A percentile compares a stretch with the other conserved stretches of the same genome.
These are phyloP conservation scores for Westerdykella aurantiaca DNA, from an alignment of 2,329 filamentous ascomycete species.

Conservation along the genomic window DNA sequence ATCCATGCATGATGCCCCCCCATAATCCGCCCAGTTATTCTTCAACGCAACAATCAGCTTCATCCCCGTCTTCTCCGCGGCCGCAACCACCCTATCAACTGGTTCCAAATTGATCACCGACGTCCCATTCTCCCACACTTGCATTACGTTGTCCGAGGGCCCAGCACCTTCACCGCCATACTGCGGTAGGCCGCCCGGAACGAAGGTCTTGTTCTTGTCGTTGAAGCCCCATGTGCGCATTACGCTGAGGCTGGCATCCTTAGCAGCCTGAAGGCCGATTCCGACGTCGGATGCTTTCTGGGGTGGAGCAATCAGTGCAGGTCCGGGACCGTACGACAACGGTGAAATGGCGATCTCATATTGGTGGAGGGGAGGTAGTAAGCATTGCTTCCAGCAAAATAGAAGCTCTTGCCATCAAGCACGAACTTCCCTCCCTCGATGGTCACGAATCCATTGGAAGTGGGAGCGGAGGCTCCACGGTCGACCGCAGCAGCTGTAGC, in stretches of 20 bases:
- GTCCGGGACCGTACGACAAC: neutral
- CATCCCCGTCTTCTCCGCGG: slow-evolving; percentile 45
- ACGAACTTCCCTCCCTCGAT: slow-evolving; percentile 48
- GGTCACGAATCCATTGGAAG: slow-evolving; percentile 43
- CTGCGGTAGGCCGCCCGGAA: slow-evolving; percentile 43
- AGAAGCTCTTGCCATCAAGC: slow-evolving; percentile 51
- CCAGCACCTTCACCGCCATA: slow-evolving; percentile 49
- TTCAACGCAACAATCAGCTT: slow-evolving; percentile 52
- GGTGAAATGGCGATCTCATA: slow-evolving; percentile 27
- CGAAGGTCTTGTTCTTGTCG: slow-evolving; percentile 49
- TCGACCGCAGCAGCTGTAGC: too few species aligned
- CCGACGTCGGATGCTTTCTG: slow-evolving; percentile 47
- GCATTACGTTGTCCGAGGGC: slow-evolving; percentile 43
- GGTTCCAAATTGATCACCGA: slow-evolving; percentile 41
- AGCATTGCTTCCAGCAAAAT: slow-evolving; percentile 54
- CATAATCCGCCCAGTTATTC: slow-evolving; percentile 57
- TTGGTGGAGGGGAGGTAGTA: slow-evolving; percentile 53
- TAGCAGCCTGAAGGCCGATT: slow-evolving; percentile 43
- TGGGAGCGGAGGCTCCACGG: too few species aligned
- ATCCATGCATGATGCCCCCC: slow-evolving; percentile 46
- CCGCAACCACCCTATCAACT: slow-evolving; percentile 50
- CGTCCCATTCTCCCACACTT: slow-evolving; percentile 38
- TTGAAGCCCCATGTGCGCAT: slow-evolving; percentile 56
- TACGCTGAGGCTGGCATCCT: slow-evolving; percentile 47
- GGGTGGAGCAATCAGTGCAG: neutral